A percentile compares a stretch with the other conserved stretches of the same genome.
Evolutionary conservation across 495 filamentous ascomycete species (phyloP).

Genomic region (Oidiodendron maius): DNA sequence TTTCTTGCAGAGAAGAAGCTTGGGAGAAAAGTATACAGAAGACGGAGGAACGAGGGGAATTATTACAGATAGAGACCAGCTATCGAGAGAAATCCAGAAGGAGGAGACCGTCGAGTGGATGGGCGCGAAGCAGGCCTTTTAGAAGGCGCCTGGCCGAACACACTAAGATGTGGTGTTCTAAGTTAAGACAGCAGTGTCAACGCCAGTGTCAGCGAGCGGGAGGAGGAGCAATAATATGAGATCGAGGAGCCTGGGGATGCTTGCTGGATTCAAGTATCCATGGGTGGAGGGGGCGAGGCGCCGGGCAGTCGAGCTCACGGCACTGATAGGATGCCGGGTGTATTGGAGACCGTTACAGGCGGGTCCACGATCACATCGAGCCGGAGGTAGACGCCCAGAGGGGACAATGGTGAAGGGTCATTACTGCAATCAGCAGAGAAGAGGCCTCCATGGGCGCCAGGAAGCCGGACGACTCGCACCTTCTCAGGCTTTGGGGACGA

Average conservation of each 20-base stretch:
- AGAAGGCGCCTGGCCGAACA: slow-evolving; percentile 36
- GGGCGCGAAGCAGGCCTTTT: slow-evolving; percentile 44
- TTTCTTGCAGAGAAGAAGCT: too few relatives aligned
- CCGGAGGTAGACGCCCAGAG: slow-evolving; percentile 20
- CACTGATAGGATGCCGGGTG: slow-evolving; percentile 13
- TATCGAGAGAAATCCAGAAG: slow-evolving; percentile 38
- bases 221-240: slow-evolving; percentile 16
- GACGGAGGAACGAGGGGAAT: slow-evolving; percentile 12
- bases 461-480: not conserved
- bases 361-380: too few relatives aligned
- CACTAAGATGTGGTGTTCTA: slow-evolving; percentile 15
- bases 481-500: too few relatives aligned
- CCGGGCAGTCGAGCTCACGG: too few relatives aligned
- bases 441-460: slow-evolving; percentile 1
- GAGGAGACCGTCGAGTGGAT: slow-evolving; percentile 28
- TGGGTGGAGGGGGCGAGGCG: not conserved
- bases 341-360: slow-evolving; percentile 1
- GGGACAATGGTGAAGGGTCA: not conserved
- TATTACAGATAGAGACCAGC: slow-evolving; percentile 49
- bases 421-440: not conserved
- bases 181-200: slow-evolving; percentile 19
- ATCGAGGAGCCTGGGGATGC: slow-evolving; percentile 5
- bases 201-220: slow-evolving; percentile 13
- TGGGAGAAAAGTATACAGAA: slow-evolving; percentile 1
- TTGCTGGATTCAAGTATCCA: slow-evolving; percentile 9